These are phyloP conservation scores for Hymenoscyphus albidus DNA, from an alignment of 2,329 filamentous ascomycete genomes.

Conservation along the genomic window DNA sequence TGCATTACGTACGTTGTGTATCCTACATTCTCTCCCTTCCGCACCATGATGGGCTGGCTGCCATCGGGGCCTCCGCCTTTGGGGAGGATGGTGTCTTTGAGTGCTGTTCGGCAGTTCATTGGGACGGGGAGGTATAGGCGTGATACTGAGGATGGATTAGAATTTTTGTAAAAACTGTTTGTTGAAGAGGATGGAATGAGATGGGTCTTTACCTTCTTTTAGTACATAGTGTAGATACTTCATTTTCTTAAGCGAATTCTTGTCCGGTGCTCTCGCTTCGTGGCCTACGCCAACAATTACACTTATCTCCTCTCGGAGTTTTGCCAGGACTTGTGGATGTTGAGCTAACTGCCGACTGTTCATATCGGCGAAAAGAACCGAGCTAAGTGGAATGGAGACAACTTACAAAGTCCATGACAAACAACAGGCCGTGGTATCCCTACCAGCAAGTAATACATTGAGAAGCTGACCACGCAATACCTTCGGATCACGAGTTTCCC, in stretches of 20 bases:
- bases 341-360: constrained; percentile 40
- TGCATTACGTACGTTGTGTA: constrained; percentile 31
- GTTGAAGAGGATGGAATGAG: not conserved
- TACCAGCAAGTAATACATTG: constrained; percentile 50
- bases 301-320: constrained; percentile 42
- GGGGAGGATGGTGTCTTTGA: constrained; percentile 30
- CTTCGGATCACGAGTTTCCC: constrained; percentile 33
- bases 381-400: not conserved
- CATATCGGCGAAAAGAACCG: not conserved
- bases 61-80: constrained; percentile 34
- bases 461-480: constrained; percentile 39
- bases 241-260: constrained; percentile 12
- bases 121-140: constrained; percentile 31
- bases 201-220: constrained; percentile 18
- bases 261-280: constrained; percentile 24
- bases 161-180: not conserved
- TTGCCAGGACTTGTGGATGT: constrained; percentile 40
- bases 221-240: constrained; percentile 17
- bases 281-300: constrained; percentile 48
- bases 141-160: constrained; percentile 7
- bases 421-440: constrained; percentile 51
- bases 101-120: constrained; percentile 26
- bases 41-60: constrained; percentile 18
- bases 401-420: constrained; percentile 32
- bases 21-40: constrained; percentile 23